Evolutionary conservation across 805 yeast species (phyloP), one percentile per base, ranked within the genome.

Genomic region (Lipomyces lipofer): DNA sequence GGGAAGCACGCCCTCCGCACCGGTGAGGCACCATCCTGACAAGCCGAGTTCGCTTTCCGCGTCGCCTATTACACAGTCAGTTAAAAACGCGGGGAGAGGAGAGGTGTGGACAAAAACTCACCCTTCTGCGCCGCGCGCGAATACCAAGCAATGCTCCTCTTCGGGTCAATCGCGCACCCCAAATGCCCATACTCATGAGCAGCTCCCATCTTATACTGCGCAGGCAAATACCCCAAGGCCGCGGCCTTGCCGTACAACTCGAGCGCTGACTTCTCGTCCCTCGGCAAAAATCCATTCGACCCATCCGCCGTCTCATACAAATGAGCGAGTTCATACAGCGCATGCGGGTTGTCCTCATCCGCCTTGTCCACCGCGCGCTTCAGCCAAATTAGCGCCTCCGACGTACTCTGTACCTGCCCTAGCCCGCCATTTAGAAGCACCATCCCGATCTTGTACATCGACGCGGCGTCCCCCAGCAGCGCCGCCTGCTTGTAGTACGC

Each of bases 21-120:
- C 94, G 0, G 92, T 85, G 51, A 86, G 74, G 65, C 84, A 86
- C 94, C 94, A 87, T 15, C 90, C 90, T 55, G 86, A 80, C 32
- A 86, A 70, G 0, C 88, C 88, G 66, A 86, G 73, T 66, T 86
- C 85, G 2, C 88, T 84, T 64, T 83, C 80, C 0, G 84, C 76
- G 63, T 85, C 84, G 13, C 84, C 62, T n/a, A n/a, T n/a, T n/a
- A n/a, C n/a, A n/a, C n/a, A 30, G n/a, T n/a, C n/a, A n/a, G n/a
- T n/a, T n/a, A n/a, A n/a, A n/a, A n/a, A n/a, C n/a, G n/a, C n/a
- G n/a, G n/a, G n/a, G n/a, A n/a, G n/a, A n/a, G n/a, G n/a, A n/a
- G n/a, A n/a, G n/a, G n/a, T 85, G n/a, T n/a, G n/a, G n/a, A n/a
- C n/a, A n/a, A n/a, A n/a, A n/a, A n/a, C n/a, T n/a, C n/a, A n/a